Evolutionary conservation across 2,329 filamentous ascomycete genomes (phyloP).

Genomic region (Blastomyces parvus): DNA sequence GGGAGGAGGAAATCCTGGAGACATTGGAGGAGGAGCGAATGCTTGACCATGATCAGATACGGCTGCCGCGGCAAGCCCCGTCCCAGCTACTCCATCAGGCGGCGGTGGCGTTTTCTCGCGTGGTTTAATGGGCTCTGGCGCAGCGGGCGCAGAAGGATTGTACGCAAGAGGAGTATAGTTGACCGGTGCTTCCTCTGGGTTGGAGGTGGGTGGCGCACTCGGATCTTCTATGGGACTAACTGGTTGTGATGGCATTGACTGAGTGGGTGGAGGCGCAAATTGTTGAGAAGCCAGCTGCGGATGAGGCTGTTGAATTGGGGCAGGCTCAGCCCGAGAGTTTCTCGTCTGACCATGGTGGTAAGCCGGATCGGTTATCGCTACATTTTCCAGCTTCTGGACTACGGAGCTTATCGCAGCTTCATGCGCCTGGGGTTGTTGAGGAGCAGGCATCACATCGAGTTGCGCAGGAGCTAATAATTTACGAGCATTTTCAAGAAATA

Average conservation of each 20-base stretch:
- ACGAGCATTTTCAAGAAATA: slow-evolving; percentile 42
- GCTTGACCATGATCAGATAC: slow-evolving; percentile 30
- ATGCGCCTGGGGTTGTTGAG: slow-evolving; percentile 29
- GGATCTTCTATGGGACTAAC: slow-evolving; percentile 13
- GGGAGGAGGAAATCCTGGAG: slow-evolving; percentile 19
- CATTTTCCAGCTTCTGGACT: slow-evolving; percentile 53
- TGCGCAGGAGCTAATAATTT: slow-evolving; percentile 30
- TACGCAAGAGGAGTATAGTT: slow-evolving; percentile 49
- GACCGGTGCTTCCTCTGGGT: slow-evolving; percentile 21
- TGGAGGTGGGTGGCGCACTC: slow-evolving; percentile 5
- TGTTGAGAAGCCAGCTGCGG: slow-evolving; percentile 18
- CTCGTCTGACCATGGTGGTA: slow-evolving; percentile 38
- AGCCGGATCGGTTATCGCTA: slow-evolving; percentile 47
- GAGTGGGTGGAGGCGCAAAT: slow-evolving; percentile 20
- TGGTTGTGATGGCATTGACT: slow-evolving; percentile 16
- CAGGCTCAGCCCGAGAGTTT: slow-evolving; percentile 28
- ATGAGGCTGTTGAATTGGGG: slow-evolving; percentile 15
- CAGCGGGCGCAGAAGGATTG: slow-evolving; percentile 56
- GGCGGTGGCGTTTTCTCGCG: slow-evolving; percentile 60
- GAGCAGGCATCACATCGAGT: slow-evolving; percentile 42
- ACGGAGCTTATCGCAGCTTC: slow-evolving; percentile 46
- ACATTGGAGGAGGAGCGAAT: slow-evolving; percentile 24
- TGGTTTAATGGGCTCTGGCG: slow-evolving; percentile 54
- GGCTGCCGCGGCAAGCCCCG: slow-evolving; percentile 36
- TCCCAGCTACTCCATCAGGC: slow-evolving; percentile 43